phyloP scores from a whole-genome alignment of 805 yeast genomes.

The Ogataea chonburiensis region DNA sequence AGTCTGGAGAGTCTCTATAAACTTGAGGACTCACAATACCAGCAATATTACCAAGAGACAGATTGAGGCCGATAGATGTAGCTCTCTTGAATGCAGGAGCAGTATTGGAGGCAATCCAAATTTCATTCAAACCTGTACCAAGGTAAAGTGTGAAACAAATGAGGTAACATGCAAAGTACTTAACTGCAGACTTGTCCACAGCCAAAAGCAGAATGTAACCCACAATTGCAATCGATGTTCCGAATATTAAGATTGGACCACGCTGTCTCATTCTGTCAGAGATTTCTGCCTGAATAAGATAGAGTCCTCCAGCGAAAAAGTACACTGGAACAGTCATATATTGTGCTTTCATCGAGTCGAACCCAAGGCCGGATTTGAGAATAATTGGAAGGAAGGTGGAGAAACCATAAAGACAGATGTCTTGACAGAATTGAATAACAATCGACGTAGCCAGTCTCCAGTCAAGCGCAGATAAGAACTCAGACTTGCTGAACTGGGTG shows the following conservation, averaged over 20 bases:
- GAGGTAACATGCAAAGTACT: conserved; percentile 20
- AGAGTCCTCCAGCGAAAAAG: conserved; percentile 13
- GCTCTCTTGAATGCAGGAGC: conserved; percentile 44
- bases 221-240: conserved; percentile 9
- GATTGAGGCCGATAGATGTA: conserved; percentile 42
- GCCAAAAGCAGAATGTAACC: conserved; percentile 14
- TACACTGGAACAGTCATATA: conserved; percentile 18
- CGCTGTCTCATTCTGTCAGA: conserved; percentile 14
- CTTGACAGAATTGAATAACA: conserved; percentile 15
- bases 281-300: conserved; percentile 7
- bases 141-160: conserved; percentile 5
- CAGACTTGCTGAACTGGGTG: conserved; percentile 9
- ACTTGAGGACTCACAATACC: conserved; percentile 47
- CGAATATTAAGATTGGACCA: conserved; percentile 14
- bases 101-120: conserved; percentile 34
- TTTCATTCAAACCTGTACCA: conserved; percentile 9
- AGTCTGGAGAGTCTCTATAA: conserved; percentile 38
- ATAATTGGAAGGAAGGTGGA: conserved; percentile 20
- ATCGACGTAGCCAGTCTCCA: conserved; percentile 12
- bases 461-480: conserved; percentile 2
- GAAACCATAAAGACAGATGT: conserved; percentile 13
- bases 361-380: conserved; percentile 15
- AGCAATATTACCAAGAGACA: conserved; percentile 44
- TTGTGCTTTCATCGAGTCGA: conserved; percentile 13
- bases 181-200: conserved; percentile 16